Conservation (phyloP, 331 rosid species). For the Spiraea crenata region DNA sequence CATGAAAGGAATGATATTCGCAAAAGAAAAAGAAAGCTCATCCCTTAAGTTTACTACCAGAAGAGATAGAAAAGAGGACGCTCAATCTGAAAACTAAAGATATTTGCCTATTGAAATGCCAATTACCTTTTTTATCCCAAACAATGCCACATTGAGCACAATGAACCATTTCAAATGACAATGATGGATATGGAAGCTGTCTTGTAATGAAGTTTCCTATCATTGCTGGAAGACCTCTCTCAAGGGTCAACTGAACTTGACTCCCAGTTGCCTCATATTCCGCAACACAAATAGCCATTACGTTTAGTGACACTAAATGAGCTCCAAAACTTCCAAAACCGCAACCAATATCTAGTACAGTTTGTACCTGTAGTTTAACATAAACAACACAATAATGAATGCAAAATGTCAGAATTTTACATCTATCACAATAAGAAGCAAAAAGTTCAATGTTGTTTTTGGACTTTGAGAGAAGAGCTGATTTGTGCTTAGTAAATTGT, state of each 20-base stretch:
- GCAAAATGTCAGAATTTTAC: not conserved
- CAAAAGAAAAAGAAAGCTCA: not conserved
- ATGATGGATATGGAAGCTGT: constrained; percentile 92
- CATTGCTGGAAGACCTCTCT: constrained; percentile 98
- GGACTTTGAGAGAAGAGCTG: not conserved
- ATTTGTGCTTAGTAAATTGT: constrained; percentile 9
- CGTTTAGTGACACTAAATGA: constrained; percentile 73
- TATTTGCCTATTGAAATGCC: not conserved
- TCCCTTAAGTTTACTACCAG: not conserved
- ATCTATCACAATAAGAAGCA: not conserved
- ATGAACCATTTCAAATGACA: constrained; percentile 94
- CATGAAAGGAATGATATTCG: not conserved
- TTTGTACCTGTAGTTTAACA: constrained; percentile 63
- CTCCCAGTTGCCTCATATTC: constrained; percentile 95
- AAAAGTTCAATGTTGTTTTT: not conserved
- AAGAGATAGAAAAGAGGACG: not conserved
- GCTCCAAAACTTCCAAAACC: constrained; percentile 99
- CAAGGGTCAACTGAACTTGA: constrained; percentile 98
- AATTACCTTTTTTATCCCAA: constrained; percentile 82
- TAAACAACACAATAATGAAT: constrained; percentile 13
- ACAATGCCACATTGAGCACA: constrained; percentile 90
- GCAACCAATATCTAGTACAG: constrained; percentile 82
- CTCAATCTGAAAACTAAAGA: not conserved
- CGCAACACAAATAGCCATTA: constrained; percentile 89
- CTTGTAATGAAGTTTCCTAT: constrained; percentile 71